phyloP scores from a whole-genome alignment of 164 flowering plant species.

The Dillenia suffruticosa region DNA sequence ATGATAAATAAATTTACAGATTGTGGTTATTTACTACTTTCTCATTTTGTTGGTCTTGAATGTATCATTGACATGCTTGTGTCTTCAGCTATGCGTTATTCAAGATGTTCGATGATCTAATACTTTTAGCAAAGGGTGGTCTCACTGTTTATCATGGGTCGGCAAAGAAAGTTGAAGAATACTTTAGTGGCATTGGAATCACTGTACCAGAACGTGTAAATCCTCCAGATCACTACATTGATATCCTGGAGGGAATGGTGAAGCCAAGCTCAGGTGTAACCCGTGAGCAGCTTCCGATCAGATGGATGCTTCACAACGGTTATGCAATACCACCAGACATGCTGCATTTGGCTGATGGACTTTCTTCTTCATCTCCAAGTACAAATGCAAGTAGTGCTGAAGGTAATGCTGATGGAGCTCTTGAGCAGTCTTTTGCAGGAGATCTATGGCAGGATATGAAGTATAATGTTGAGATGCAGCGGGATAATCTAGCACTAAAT shows the following conservation, averaged over 20 bases:
- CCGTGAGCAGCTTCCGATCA: conserved; percentile 71
- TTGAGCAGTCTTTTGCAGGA: conserved; percentile 63
- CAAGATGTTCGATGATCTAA: conserved; percentile 95
- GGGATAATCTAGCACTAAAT: conserved; percentile 49
- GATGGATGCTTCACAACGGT: conserved; percentile 97
- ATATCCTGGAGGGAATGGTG: conserved; percentile 88
- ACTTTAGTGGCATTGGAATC: conserved; percentile 79
- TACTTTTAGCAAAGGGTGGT: conserved; percentile 97
- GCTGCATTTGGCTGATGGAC: conserved; percentile 37
- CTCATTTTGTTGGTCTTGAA: not conserved
- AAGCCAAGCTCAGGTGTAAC: conserved; percentile 51
- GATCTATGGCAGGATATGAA: conserved; percentile 81
- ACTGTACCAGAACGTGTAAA: conserved; percentile 86
- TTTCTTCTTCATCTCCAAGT: conserved; percentile 16
- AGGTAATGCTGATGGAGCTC: conserved; percentile 18
- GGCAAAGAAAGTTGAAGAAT: conserved; percentile 90
- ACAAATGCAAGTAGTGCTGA: conserved; percentile 30
- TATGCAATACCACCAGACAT: conserved; percentile 85
- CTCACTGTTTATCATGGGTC: conserved; percentile 88
- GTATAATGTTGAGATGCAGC: conserved; percentile 45
- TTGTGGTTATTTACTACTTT: too few relatives aligned
- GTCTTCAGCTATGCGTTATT: conserved; percentile 78
- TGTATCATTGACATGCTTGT: conserved; percentile 7
- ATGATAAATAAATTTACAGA: too few relatives aligned
- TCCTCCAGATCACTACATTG: conserved; percentile 95